Percentiles rank a stretch among this genome's conserved stretches.
These are phyloP conservation scores for Suillus plorans DNA, from an alignment of 768 basidiomycete species.

Conservation along the genomic window DNA sequence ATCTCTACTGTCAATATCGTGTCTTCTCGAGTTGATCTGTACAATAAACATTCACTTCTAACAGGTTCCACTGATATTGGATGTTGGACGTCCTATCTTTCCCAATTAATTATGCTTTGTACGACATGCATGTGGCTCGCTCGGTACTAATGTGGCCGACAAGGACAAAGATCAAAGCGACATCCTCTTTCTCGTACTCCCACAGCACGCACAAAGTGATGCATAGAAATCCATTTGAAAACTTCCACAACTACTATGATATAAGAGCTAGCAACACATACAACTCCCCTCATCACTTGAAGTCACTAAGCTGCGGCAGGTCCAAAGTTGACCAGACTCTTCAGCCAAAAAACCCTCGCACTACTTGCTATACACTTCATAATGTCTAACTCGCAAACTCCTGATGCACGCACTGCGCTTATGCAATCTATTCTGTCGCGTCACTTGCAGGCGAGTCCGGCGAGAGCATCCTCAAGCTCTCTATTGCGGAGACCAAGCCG, in stretches of 20 bases:
- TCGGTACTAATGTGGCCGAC: neutral
- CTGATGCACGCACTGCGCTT: constrained; percentile 36
- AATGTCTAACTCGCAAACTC: constrained; percentile 26
- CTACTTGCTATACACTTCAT: constrained; percentile 8
- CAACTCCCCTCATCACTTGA: neutral
- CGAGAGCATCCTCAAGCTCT: neutral
- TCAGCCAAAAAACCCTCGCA: neutral
- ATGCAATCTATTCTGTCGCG: constrained; percentile 29
- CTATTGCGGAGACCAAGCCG: constrained; percentile 6
- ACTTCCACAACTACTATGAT: constrained; percentile 15
- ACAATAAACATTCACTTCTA: neutral
- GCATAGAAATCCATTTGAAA: constrained; percentile 13
- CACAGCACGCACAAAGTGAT: constrained; percentile 10
- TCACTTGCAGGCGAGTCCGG: constrained; percentile 19
- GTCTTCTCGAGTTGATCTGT: neutral
- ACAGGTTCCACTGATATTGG: neutral
- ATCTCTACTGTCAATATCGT: neutral
- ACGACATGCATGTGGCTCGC: neutral
- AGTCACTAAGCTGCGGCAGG: constrained; percentile 12
- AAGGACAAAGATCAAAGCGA: constrained; percentile 14
- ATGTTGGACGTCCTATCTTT: neutral
- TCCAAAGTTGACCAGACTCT: constrained; percentile 4
- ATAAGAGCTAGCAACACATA: constrained; percentile 18
- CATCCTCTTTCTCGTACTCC: constrained; percentile 17
- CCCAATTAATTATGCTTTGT: constrained; percentile 2